These are phyloP conservation scores for Elsinoe batatas DNA, from an alignment of 2,329 filamentous ascomycete genomes.

Conservation along the genomic window DNA sequence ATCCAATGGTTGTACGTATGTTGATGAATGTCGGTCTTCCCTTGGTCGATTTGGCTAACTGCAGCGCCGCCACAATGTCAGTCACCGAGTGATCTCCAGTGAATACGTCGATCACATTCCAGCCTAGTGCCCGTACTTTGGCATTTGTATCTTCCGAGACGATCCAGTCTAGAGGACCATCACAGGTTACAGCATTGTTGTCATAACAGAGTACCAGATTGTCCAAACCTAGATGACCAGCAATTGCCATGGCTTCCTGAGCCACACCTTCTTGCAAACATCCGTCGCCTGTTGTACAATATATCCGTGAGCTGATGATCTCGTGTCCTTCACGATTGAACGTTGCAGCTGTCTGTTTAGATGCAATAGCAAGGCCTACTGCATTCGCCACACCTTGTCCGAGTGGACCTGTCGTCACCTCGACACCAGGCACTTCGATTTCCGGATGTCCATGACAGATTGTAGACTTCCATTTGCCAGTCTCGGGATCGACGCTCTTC, in stretches of 20 bases:
- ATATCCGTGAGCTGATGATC: constrained; percentile 44
- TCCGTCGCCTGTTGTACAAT: constrained; percentile 49
- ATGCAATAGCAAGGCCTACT: constrained; percentile 49
- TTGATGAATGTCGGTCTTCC: constrained; percentile 51
- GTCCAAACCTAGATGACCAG: constrained; percentile 46
- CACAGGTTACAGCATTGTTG: constrained; percentile 52
- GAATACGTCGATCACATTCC: constrained; percentile 45
- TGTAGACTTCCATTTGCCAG: constrained; percentile 28
- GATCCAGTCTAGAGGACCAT: constrained; percentile 45
- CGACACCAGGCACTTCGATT: constrained; percentile 48
- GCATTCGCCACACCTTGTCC: constrained; percentile 53
- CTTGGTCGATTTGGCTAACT: constrained; percentile 33
- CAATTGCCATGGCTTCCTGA: constrained; percentile 47
- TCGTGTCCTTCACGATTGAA: constrained; percentile 44
- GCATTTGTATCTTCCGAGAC: constrained; percentile 49
- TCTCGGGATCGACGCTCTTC: constrained; percentile 20
- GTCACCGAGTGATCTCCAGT: constrained; percentile 45
- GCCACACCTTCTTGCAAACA: constrained; percentile 51
- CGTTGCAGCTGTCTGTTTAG: constrained; percentile 45
- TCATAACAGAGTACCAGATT: constrained; percentile 52
- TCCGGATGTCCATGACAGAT: constrained; percentile 49
- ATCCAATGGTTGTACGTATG: constrained; percentile 46
- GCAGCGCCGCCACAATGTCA: constrained; percentile 39
- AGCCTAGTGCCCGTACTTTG: constrained; percentile 49
- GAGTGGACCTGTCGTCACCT: constrained; percentile 51